Percentiles rank a stretch among this genome's conserved stretches.
Evolutionary conservation across 2,329 filamentous ascomycete species (phyloP).

Genomic region (Fusarium begoniae): DNA sequence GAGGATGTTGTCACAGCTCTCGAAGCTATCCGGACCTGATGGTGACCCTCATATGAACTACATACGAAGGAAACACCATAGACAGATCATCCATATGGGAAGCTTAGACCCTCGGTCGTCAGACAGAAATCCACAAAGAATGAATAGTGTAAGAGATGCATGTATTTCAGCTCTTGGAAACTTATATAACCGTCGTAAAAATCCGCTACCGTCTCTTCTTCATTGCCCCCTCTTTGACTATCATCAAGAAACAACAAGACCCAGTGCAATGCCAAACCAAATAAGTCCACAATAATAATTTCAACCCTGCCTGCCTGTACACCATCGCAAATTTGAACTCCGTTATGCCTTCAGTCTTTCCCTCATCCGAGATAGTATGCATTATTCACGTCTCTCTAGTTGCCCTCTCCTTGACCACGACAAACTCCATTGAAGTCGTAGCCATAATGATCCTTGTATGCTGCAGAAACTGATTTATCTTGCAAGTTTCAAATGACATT

Average conservation of each 20-base stretch:
- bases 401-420: slow-evolving; percentile 15
- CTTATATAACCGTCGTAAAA: slow-evolving; percentile 36
- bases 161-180: slow-evolving; percentile 38
- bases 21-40: slow-evolving; percentile 49
- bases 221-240: slow-evolving; percentile 10
- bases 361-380: slow-evolving; percentile 12
- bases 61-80: background rate
- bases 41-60: background rate
- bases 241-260: slow-evolving; percentile 21
- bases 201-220: slow-evolving; percentile 26
- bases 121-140: background rate
- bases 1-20: slow-evolving; percentile 53
- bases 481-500: slow-evolving; percentile 24
- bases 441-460: slow-evolving; percentile 21
- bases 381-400: slow-evolving; percentile 7
- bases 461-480: slow-evolving; percentile 15
- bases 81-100: background rate
- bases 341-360: slow-evolving; percentile 25
- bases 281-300: slow-evolving; percentile 33
- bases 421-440: slow-evolving; percentile 23
- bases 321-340: slow-evolving; percentile 38
- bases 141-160: slow-evolving; percentile 23
- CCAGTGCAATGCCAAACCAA: slow-evolving; percentile 35
- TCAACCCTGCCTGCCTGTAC: slow-evolving; percentile 28
- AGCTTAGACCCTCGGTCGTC: background rate